A percentile compares a stretch with the other conserved stretches of the same genome.
Conservation (phyloP, 2,329 filamentous ascomycete genomes). For the Fusarium paranaense region DNA sequence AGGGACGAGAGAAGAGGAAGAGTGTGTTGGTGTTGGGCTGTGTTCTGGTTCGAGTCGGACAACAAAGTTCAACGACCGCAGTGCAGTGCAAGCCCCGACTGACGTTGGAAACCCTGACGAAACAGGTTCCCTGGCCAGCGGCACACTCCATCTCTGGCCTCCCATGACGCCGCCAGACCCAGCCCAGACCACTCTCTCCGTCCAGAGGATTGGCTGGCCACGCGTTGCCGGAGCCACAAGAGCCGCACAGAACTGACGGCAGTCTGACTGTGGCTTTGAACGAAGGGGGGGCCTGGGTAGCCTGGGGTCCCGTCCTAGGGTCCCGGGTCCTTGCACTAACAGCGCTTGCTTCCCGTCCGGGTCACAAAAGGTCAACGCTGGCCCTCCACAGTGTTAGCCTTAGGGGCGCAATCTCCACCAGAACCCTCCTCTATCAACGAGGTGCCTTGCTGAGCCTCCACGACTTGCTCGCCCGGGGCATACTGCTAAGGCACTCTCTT, state of each 20-base stretch:
- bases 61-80: constrained; percentile 20
- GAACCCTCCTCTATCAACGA: not conserved
- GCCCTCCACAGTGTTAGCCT: not conserved
- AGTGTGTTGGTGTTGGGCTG: constrained; percentile 14
- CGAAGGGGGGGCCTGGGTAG: not conserved
- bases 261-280: constrained; percentile 25
- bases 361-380: not conserved
- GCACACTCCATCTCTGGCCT: constrained; percentile 1
- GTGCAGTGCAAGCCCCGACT: not conserved
- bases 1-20: constrained; percentile 5
- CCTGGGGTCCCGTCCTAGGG: not conserved
- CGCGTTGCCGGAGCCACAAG: constrained; percentile 36
- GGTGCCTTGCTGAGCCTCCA: constrained; percentile 4
- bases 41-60: constrained; percentile 4
- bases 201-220: constrained; percentile 22
- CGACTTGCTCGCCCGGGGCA: not conserved
- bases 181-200: constrained; percentile 1
- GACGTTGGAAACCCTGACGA: constrained; percentile 35
- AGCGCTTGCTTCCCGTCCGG: not conserved
- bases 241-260: constrained; percentile 9
- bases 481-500: not conserved
- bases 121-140: constrained; percentile 40
- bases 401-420: constrained; percentile 11
- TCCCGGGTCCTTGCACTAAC: not conserved
- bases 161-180: constrained; percentile 28